These are phyloP conservation scores for Phytophthora fragariaefolia DNA, from an alignment of 352 stramenopile species.

Conservation along the genomic window DNA sequence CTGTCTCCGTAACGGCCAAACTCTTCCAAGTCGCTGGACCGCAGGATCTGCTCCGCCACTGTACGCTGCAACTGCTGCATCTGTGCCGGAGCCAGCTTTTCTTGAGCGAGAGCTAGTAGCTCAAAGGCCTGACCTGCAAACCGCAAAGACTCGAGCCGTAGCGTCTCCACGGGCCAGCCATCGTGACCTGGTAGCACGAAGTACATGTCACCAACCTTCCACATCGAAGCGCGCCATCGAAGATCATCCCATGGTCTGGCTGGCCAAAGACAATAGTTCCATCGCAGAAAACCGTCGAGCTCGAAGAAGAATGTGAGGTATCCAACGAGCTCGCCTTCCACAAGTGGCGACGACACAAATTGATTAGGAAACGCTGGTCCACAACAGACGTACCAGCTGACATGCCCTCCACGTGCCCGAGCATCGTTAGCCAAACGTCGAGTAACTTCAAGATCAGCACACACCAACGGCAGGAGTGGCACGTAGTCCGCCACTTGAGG, in stretches of 20 bases:
- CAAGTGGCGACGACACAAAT: conserved; percentile 78
- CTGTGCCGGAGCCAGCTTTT: conserved; percentile 42
- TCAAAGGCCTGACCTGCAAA: conserved; percentile 76
- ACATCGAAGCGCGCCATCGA: conserved; percentile 64
- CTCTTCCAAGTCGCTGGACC: conserved; percentile 63
- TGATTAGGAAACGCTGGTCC: conserved; percentile 73
- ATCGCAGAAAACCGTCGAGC: conserved; percentile 83
- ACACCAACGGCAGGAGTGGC: conserved; percentile 71
- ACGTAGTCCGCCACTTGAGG: conserved; percentile 78
- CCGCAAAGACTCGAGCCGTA: conserved; percentile 73
- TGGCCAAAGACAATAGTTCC: conserved; percentile 85
- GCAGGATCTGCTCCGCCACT: conserved; percentile 62
- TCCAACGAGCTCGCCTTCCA: conserved; percentile 76
- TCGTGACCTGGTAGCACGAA: conserved; percentile 76
- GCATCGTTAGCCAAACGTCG: conserved; percentile 56
- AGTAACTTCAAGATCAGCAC: conserved; percentile 69
- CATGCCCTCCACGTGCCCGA: conserved; percentile 58
- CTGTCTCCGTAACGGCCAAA: conserved; percentile 46
- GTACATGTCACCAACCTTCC: conserved; percentile 87
- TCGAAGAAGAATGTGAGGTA: conserved; percentile 82
- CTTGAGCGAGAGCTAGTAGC: conserved; percentile 55
- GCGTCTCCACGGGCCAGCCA: conserved; percentile 69
- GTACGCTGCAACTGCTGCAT: conserved; percentile 64
- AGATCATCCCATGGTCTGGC: conserved; percentile 63
- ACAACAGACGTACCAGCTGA: conserved; percentile 88